Conservation (phyloP, 208 protist genomes). For the Acanthamoeba royreba region DNA sequence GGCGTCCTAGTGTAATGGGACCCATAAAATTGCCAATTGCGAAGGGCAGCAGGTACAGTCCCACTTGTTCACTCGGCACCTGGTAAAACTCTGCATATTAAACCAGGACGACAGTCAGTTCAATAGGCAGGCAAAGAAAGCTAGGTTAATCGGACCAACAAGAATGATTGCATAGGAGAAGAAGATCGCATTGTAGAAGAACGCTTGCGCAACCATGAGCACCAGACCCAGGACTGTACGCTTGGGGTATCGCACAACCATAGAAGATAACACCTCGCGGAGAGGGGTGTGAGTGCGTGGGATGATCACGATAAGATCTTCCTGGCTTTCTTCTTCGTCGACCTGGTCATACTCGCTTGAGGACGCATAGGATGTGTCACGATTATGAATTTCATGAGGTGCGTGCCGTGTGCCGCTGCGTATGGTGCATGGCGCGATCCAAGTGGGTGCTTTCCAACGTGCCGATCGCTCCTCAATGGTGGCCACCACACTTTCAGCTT, state of each 20-base stretch:
- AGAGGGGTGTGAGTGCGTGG: neutral
- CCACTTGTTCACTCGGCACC: neutral
- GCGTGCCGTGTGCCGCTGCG: neutral
- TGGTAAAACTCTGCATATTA: neutral
- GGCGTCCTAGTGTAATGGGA: neutral
- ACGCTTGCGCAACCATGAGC: neutral
- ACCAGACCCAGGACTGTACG: neutral
- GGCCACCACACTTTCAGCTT: neutral
- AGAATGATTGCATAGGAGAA: conserved; percentile 30
- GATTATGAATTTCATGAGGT: too few species aligned
- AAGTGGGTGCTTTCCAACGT: neutral
- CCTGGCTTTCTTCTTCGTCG: neutral
- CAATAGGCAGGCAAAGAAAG: neutral
- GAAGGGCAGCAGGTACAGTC: neutral
- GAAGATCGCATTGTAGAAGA: conserved; percentile 41
- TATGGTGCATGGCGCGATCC: neutral
- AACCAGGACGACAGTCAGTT: neutral
- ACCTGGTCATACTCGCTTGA: neutral
- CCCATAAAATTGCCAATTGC: neutral
- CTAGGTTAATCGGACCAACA: neutral
- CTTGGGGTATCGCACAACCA: neutral
- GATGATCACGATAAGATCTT: neutral
- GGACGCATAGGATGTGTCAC: neutral
- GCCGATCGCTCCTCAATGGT: neutral
- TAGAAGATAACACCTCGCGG: neutral